Percentiles rank a stretch among this genome's conserved stretches.
Conservation (phyloP, 306 rosid genomes). For the Cicer judaicum region DNA sequence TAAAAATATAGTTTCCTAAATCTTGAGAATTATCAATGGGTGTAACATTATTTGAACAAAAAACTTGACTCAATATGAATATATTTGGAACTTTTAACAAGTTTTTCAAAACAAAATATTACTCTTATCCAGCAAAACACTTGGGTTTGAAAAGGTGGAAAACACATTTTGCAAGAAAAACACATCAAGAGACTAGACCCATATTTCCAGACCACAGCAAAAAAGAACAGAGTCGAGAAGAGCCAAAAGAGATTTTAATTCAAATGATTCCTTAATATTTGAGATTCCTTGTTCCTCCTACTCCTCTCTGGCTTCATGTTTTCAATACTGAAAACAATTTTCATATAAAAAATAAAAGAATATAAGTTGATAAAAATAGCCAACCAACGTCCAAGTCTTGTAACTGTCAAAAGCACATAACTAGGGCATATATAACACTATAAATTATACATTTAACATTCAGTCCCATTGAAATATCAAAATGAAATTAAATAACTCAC, state of each 20-base stretch:
- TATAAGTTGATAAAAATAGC: not conserved
- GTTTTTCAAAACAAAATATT: no score
- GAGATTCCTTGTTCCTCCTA: constrained; percentile 14
- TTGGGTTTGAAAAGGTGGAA: not conserved
- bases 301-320: not conserved
- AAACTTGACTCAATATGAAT: no score
- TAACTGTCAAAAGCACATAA: not conserved
- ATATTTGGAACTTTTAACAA: no score
- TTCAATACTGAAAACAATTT: not conserved
- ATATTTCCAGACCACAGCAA: not conserved
- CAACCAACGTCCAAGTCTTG: not conserved
- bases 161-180: not conserved
- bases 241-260: not conserved
- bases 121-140: no score
- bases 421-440: constrained; percentile 1
- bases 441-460: not conserved
- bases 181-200: not conserved
- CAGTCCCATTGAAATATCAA: no score
- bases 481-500: no score
- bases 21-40: no score
- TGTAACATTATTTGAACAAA: no score
- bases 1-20: no score
- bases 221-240: not conserved
- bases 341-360: not conserved
- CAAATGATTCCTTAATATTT: constrained; percentile 14